phyloP scores from a whole-genome alignment of 257 asterid genomes.

The Penstemon newberryi region DNA sequence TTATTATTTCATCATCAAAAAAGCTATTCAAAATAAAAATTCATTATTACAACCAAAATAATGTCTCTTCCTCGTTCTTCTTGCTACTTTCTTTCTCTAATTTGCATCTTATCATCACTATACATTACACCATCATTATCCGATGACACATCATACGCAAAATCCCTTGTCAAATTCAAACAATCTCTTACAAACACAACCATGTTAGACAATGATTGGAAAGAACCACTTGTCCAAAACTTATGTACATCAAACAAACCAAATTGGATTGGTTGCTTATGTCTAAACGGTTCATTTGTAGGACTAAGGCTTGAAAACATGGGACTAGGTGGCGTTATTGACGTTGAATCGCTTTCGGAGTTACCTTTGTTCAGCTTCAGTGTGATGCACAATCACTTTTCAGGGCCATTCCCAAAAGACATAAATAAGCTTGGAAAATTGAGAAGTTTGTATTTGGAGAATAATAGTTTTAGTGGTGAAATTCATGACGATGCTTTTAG shows the following conservation, averaged over 20 bases:
- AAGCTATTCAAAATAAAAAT: neutral
- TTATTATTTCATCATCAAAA: conserved; percentile 18
- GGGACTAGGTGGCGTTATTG: conserved; percentile 49
- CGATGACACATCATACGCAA: conserved; percentile 26
- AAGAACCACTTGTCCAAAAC: conserved; percentile 4
- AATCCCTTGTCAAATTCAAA: conserved; percentile 47
- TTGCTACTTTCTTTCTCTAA: neutral
- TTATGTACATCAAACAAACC: conserved; percentile 45
- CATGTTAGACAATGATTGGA: conserved; percentile 44
- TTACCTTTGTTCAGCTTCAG: conserved; percentile 44
- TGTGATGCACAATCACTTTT: conserved; percentile 48
- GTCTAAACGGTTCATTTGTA: conserved; percentile 37
- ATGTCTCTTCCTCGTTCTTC: conserved; percentile 9
- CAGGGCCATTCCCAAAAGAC: conserved; percentile 44
- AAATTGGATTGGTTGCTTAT: conserved; percentile 54
- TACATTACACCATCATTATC: conserved; percentile 12
- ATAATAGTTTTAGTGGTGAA: conserved; percentile 55
- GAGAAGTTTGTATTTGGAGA: conserved; percentile 52
- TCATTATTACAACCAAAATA: neutral
- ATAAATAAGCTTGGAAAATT: conserved; percentile 41
- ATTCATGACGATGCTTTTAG: conserved; percentile 48
- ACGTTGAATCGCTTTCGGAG: conserved; percentile 35
- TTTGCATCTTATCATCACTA: neutral
- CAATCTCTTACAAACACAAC: conserved; percentile 44
- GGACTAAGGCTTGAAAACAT: conserved; percentile 49